A percentile compares a stretch with the other conserved stretches of the same genome.
Evolutionary conservation across 164 flowering plant species (phyloP).

Genomic region (Vitis amurensis): DNA sequence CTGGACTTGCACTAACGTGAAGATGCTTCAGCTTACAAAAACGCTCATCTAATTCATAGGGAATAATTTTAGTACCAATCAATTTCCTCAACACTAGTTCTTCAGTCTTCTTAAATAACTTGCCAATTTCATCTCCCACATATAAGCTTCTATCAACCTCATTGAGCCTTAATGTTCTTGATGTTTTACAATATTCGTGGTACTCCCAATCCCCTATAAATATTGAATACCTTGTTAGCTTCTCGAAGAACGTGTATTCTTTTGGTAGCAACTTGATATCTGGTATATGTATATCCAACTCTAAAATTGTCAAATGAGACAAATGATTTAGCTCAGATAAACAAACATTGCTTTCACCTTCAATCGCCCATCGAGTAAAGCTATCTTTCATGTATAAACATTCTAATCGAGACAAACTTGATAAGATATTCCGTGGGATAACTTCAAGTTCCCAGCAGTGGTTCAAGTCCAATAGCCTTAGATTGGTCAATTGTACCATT

Average conservation of each 20-base stretch:
- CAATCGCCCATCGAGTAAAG: constrained; percentile 5
- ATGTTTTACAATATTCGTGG: background rate
- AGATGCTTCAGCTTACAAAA: constrained; percentile 13
- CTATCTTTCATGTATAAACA: constrained; percentile 14
- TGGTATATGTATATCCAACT: background rate
- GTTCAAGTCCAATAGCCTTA: constrained; percentile 15
- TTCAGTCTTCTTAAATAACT: constrained; percentile 7
- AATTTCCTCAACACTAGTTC: too few relatives aligned
- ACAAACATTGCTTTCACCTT: constrained; percentile 10
- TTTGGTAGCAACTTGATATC: background rate
- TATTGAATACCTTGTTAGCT: background rate
- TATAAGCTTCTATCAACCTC: background rate
- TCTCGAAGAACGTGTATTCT: background rate
- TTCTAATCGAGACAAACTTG: constrained; percentile 17
- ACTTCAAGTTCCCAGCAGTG: background rate
- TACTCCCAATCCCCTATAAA: constrained; percentile 10
- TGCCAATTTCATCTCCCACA: background rate
- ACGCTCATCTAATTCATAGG: background rate
- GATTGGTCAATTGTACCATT: constrained; percentile 15
- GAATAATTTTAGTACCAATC: too few relatives aligned
- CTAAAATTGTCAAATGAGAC: background rate
- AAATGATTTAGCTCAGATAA: constrained; percentile 11
- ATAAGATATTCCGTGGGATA: constrained; percentile 13
- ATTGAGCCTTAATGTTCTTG: background rate
- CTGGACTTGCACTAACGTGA: background rate